Percentiles rank a stretch among this genome's conserved stretches.
Evolutionary conservation across 805 yeast species (phyloP).

Genomic region (Brettanomyces custersianus): DNA sequence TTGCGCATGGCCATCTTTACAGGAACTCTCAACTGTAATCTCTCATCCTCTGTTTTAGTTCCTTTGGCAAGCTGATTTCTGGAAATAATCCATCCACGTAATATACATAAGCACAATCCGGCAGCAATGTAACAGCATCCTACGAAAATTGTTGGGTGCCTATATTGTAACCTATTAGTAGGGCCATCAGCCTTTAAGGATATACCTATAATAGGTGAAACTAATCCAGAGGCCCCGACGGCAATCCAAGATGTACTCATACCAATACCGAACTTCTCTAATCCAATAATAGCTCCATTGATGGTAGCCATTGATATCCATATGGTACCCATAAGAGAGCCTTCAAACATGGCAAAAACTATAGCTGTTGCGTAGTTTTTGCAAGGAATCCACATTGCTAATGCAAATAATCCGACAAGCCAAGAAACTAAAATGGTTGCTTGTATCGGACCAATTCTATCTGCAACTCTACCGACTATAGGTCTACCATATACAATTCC

Average conservation of each 20-base stretch:
- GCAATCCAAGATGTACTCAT: conserved; percentile 40
- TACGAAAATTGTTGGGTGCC: conserved; percentile 46
- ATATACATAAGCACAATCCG: conserved; percentile 30
- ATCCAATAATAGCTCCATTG: conserved; percentile 43
- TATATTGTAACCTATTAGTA: conserved; percentile 37
- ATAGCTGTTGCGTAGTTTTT: conserved; percentile 48
- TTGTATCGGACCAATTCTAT: conserved; percentile 43
- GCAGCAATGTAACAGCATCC: conserved; percentile 47
- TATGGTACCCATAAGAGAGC: conserved; percentile 52
- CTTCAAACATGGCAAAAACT: conserved; percentile 42
- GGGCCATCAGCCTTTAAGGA: conserved; percentile 32
- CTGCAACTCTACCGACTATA: conserved; percentile 40
- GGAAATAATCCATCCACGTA: conserved; percentile 49
- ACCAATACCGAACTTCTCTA: conserved; percentile 41
- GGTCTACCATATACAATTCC: conserved; percentile 55
- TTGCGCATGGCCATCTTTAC: neutral
- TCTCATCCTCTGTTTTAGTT: conserved; percentile 1
- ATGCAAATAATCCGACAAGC: conserved; percentile 31
- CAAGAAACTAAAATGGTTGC: conserved; percentile 30
- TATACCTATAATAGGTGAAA: conserved; percentile 54
- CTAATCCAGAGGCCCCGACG: conserved; percentile 41
- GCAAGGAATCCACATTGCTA: conserved; percentile 52
- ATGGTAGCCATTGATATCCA: conserved; percentile 49
- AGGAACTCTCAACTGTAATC: conserved; percentile 1
- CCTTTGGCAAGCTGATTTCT: conserved; percentile 27